phyloP scores from a whole-genome alignment of 768 basidiomycete species.

The Lactifluus hygrophoroides region DNA sequence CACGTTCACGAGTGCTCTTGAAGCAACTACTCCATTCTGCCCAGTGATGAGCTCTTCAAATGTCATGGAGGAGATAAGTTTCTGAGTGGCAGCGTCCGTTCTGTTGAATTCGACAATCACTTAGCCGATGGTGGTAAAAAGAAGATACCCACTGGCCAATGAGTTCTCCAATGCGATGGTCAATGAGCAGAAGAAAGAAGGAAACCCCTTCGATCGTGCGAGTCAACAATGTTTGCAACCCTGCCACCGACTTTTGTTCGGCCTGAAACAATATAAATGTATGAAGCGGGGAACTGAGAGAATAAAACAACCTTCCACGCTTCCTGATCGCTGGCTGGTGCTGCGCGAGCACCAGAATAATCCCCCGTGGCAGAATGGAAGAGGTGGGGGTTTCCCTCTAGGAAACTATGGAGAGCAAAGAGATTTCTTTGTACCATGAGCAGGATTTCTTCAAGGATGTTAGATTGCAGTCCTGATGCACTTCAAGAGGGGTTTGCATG shows the following conservation, averaged over 20 bases:
- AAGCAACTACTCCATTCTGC: conserved; percentile 78
- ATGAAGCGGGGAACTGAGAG: conserved; percentile 11
- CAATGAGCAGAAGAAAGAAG: conserved; percentile 84
- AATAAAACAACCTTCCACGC: conserved; percentile 65
- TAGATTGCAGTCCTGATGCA: conserved; percentile 22
- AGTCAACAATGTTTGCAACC: conserved; percentile 62
- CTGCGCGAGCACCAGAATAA: conserved; percentile 43
- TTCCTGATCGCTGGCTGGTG: conserved; percentile 64
- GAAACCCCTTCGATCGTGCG: conserved; percentile 92
- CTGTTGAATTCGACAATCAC: conserved; percentile 30
- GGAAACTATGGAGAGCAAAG: conserved; percentile 62
- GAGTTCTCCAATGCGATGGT: conserved; percentile 82
- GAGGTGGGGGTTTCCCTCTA: conserved; percentile 75
- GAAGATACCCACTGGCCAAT: conserved; percentile 56
- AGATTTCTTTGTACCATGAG: conserved; percentile 75
- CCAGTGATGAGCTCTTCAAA: conserved; percentile 85
- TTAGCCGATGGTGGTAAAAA: not conserved
- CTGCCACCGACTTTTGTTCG: conserved; percentile 75
- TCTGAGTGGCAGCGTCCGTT: conserved; percentile 66
- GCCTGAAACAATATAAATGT: conserved; percentile 37
- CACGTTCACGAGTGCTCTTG: conserved; percentile 85
- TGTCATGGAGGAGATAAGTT: conserved; percentile 57
- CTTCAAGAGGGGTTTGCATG: conserved; percentile 7
- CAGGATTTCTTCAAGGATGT: conserved; percentile 53
- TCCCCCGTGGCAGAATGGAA: conserved; percentile 79